Evolutionary conservation across 805 yeast genomes (phyloP), one percentile per base, ranked within the genome.

Genomic region (Priceomyces medius): DNA sequence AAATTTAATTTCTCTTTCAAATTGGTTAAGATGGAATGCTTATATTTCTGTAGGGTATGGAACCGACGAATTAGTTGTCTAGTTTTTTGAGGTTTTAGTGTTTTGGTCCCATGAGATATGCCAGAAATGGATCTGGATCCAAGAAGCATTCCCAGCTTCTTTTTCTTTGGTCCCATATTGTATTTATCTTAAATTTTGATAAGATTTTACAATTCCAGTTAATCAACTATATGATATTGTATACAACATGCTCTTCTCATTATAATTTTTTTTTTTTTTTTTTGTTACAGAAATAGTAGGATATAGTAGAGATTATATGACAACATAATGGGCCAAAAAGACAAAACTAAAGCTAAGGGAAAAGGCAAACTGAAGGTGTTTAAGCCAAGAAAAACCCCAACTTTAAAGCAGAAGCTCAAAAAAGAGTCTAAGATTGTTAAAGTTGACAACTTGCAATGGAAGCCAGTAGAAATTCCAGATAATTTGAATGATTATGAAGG

Each of bases 401-500:
- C 63, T 7, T 52, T 66, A 45, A 55, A 55, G 43, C 63, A 66
- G 44, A 64, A 58, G 38, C 35, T 54, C 27, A 55, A 58, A 16
- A 56, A 50, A 21, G 66, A 58, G 41, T 54, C 67, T 20, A 71
- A 67, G 41, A 54, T 73, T 18, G 78, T 81, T 12, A 67, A 66
- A 18, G 75, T 77, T 2, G 74, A 74, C 47, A 70, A 71, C 14
- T 64, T 86, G 47, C 66, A 70, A 7, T 91, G 99, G 99, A 85
- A 84, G 49, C 58, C 82, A 2, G 95, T 90, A 6, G 85, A 82
- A 2, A 76, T 90, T 39, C 91, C 95, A 3, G 91, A 87, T 48
- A 82, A 88, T 19, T 63, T 87, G 37, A 96, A 82, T 45, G 96
- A 88, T 61, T 87, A 85, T 56, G 90, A 86, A 49, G 97, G 97